These are phyloP conservation scores for Metschnikowia shivogae DNA, from an alignment of 805 yeast genomes.

Conservation along the genomic window DNA sequence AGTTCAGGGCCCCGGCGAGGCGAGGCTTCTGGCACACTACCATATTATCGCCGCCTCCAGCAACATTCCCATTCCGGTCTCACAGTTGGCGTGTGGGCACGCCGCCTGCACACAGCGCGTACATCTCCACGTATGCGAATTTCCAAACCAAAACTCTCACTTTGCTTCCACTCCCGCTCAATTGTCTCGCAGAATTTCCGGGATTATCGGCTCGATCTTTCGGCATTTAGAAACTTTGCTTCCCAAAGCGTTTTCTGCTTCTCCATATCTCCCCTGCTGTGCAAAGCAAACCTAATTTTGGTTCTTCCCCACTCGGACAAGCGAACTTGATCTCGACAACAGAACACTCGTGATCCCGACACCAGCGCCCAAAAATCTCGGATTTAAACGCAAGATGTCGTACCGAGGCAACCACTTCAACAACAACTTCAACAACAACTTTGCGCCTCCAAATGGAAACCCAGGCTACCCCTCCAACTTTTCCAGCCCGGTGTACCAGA, in stretches of 20 bases:
- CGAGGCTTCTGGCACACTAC: no score
- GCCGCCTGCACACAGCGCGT: neutral
- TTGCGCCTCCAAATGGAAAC: conserved; percentile 14
- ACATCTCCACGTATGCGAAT: conserved; percentile 10
- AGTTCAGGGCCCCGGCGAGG: no score
- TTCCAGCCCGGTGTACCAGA: neutral
- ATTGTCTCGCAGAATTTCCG: no score
- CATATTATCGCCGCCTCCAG: neutral
- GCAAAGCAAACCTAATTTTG: neutral
- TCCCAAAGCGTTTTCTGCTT: no score
- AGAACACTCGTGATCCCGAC: no score
- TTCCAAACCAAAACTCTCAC: conserved; percentile 3
- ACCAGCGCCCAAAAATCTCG: neutral
- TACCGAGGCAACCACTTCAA: conserved; percentile 35
- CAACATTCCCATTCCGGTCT: neutral
- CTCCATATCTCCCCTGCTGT: no score
- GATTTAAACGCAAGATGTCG: conserved; percentile 25
- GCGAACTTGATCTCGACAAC: neutral
- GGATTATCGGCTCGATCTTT: no score
- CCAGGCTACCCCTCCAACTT: neutral
- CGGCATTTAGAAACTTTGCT: no score
- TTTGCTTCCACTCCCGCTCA: neutral
- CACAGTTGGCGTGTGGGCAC: neutral
- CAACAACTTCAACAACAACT: conserved; percentile 39
- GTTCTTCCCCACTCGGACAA: conserved; percentile 1